Evolutionary conservation across 2,329 filamentous ascomycete species (phyloP).

Genomic region (Daldinia sp.): DNA sequence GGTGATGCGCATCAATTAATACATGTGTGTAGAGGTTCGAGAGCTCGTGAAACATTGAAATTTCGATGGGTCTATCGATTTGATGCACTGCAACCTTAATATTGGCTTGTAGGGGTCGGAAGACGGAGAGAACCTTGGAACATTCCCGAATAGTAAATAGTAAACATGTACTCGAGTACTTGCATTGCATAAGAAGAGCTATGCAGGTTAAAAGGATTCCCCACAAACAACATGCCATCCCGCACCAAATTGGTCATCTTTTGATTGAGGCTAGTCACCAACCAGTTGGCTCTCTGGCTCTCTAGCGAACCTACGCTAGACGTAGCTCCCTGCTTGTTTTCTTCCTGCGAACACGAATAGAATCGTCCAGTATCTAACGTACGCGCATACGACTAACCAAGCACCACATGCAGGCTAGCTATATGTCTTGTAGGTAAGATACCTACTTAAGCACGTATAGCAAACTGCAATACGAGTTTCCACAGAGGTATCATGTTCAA

Average conservation of each 20-base stretch:
- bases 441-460: too few species aligned
- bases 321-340: conserved; percentile 4
- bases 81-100: conserved; percentile 3
- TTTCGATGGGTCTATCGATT: not conserved
- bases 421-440: too few species aligned
- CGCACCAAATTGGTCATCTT: conserved; percentile 26
- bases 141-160: conserved; percentile 5
- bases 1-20: not conserved
- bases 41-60: conserved; percentile 1
- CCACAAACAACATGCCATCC: conserved; percentile 36
- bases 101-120: conserved; percentile 9
- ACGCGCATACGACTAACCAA: not conserved
- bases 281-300: conserved; percentile 26
- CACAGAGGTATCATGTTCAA: not conserved
- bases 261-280: conserved; percentile 29
- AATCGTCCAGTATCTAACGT: not conserved
- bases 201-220: conserved; percentile 20
- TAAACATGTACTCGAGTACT: conserved; percentile 3
- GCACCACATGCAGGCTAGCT: not conserved
- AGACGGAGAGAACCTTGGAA: conserved; percentile 18
- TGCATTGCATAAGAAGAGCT: conserved; percentile 7
- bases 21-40: not conserved
- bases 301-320: too few species aligned
- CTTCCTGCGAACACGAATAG: not conserved
- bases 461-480: not conserved